Percentiles rank a stretch among this genome's conserved stretches.
Evolutionary conservation across 1,284 basidiomycete genomes (phyloP).

Genomic region (Pyrrhoderma noxium): DNA sequence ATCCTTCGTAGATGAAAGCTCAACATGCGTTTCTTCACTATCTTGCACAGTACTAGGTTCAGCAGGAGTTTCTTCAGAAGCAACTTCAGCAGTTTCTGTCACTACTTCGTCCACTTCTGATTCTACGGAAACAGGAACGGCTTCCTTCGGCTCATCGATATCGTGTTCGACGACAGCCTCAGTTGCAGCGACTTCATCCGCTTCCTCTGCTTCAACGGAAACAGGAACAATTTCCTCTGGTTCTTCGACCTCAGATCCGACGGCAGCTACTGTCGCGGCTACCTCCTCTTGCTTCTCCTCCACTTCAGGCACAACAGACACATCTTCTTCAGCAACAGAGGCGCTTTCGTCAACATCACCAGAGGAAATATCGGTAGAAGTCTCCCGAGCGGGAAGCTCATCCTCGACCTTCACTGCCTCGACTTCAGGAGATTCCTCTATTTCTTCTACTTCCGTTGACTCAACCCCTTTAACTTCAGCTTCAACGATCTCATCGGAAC

Average conservation of each 20-base stretch:
- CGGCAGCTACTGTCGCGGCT: no score
- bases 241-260: constrained; percentile 1
- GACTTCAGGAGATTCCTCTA: background rate
- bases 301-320: background rate
- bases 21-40: no score
- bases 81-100: background rate
- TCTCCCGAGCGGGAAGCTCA: no score
- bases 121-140: background rate
- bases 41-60: background rate
- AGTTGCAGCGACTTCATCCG: background rate
- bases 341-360: no score
- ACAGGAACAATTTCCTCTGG: background rate
- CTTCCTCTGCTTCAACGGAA: background rate
- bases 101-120: background rate
- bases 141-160: background rate
- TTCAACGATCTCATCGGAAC: no score
- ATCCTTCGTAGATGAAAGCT: no score
- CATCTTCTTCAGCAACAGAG: no score
- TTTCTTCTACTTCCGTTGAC: background rate
- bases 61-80: background rate
- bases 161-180: background rate
- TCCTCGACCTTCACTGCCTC: background rate
- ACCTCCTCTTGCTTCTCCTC: no score
- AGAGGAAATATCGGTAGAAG: no score
- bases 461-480: no score